phyloP scores from a whole-genome alignment of 148 eudicot species.

The Simmondsia chinensis region DNA sequence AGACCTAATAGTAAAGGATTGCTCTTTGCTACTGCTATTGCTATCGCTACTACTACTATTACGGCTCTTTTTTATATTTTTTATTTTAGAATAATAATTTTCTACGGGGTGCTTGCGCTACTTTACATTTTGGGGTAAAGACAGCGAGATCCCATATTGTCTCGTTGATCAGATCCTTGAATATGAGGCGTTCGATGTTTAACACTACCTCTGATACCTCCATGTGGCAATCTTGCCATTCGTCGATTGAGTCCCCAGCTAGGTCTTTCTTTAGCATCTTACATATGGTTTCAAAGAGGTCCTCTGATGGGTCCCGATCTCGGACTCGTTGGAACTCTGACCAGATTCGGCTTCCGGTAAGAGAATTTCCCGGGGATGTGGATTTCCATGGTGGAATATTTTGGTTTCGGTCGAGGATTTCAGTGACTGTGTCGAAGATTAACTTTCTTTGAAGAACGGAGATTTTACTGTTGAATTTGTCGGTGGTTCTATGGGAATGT shows the following conservation, averaged over 20 bases:
- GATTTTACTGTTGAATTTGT: slow-evolving; percentile 34
- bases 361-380: background rate
- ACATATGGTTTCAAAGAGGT: slow-evolving; percentile 56
- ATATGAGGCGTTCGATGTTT: slow-evolving; percentile 78
- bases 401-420: slow-evolving; percentile 49
- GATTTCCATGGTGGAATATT: slow-evolving; percentile 69
- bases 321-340: slow-evolving; percentile 49
- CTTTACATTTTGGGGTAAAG: slow-evolving; percentile 18
- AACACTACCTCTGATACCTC: slow-evolving; percentile 70
- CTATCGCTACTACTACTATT: too few species aligned
- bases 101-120: slow-evolving; percentile 34
- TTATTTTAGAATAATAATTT: slow-evolving; percentile 60
- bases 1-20: too few species aligned
- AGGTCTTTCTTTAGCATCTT: slow-evolving; percentile 67
- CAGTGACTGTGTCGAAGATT: slow-evolving; percentile 42
- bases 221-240: slow-evolving; percentile 57
- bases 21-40: too few species aligned
- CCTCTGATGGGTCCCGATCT: slow-evolving; percentile 34
- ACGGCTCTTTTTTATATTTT: slow-evolving; percentile 1
- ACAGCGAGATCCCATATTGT: slow-evolving; percentile 53
- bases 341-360: slow-evolving; percentile 30
- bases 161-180: slow-evolving; percentile 78
- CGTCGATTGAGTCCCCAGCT: slow-evolving; percentile 43
- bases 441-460: slow-evolving; percentile 57
- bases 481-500: slow-evolving; percentile 35